Evolutionary conservation across 306 rosid genomes (phyloP).

Genomic region (Quercus robur): DNA sequence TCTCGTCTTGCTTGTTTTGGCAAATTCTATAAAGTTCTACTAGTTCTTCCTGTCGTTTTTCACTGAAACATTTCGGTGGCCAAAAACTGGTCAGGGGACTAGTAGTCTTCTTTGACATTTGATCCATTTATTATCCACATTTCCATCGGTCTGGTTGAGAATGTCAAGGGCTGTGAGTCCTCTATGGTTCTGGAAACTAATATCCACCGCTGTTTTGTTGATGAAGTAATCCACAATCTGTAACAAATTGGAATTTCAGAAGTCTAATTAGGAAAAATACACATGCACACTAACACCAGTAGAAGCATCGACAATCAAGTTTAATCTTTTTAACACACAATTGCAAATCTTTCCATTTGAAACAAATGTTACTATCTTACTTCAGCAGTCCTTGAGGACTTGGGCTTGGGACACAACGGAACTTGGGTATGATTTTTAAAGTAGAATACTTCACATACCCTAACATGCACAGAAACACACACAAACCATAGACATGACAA

Average conservation of each 20-base stretch:
- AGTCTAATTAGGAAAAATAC: background rate
- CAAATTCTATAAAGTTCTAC: conserved; percentile 2
- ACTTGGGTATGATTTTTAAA: too few relatives aligned
- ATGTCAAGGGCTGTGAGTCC: conserved; percentile 14
- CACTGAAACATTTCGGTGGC: conserved; percentile 21
- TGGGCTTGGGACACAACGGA: too few relatives aligned
- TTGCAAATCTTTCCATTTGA: background rate
- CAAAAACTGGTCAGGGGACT: conserved; percentile 1
- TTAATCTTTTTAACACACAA: background rate
- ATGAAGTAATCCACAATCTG: conserved; percentile 69
- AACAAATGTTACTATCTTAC: background rate
- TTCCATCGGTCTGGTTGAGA: conserved; percentile 34
- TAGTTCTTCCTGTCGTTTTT: conserved; percentile 19
- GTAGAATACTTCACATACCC: too few relatives aligned
- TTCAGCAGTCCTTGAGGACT: background rate
- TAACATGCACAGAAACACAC: too few relatives aligned
- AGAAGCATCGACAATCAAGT: background rate
- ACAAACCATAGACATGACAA: too few relatives aligned
- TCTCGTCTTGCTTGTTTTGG: conserved; percentile 27
- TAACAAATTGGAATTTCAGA: background rate
- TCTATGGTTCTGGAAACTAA: conserved; percentile 41
- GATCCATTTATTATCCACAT: conserved; percentile 14
- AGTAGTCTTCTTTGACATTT: background rate
- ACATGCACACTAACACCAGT: background rate
- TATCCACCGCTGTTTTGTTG: conserved; percentile 42